phyloP scores from a whole-genome alignment of 148 eudicot species.

The Rhododendron ferrugineum region DNA sequence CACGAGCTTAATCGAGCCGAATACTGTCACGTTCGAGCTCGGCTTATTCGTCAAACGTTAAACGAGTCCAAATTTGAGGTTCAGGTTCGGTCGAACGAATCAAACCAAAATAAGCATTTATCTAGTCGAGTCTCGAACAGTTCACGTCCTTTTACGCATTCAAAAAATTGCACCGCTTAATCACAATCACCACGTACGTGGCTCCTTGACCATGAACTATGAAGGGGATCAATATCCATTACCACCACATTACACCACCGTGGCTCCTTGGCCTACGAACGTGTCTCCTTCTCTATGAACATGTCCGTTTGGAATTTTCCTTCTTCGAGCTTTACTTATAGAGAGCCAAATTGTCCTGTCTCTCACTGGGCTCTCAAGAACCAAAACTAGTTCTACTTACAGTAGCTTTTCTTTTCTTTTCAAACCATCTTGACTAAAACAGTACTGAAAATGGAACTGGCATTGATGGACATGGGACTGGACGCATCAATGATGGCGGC shows the following conservation, averaged over 20 bases:
- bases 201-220: not conserved
- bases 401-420: not conserved
- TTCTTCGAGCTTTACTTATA: not conserved
- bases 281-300: not conserved
- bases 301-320: not conserved
- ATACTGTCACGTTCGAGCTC: not conserved
- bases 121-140: not conserved
- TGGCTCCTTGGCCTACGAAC: not conserved
- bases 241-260: not conserved
- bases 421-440: not conserved
- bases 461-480: constrained; percentile 18
- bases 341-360: not conserved
- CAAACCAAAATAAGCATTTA: not conserved
- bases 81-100: no score
- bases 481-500: constrained; percentile 8
- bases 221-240: not conserved
- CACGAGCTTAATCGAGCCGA: not conserved
- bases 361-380: not conserved
- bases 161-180: not conserved
- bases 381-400: not conserved
- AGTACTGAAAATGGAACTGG: constrained; percentile 12
- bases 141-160: no score
- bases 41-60: not conserved
- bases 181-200: not conserved
- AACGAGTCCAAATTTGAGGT: not conserved